These are phyloP conservation scores for Abrus pulchellus DNA, from an alignment of 306 rosid species.

Conservation along the genomic window DNA sequence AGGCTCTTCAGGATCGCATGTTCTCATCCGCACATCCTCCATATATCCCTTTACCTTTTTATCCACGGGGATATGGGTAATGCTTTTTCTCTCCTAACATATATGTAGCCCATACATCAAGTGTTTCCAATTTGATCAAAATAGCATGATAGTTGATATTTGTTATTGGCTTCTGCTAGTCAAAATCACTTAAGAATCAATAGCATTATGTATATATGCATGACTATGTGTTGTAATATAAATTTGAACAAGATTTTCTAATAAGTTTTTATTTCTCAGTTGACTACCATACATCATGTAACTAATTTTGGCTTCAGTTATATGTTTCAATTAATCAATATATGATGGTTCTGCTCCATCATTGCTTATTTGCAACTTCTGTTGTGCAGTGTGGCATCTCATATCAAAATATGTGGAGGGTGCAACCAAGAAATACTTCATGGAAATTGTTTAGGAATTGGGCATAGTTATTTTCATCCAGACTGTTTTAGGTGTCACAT, in stretches of 20 bases:
- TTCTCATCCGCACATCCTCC: constrained; percentile 66
- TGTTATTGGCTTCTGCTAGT: neutral
- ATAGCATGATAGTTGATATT: constrained; percentile 21
- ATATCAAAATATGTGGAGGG: constrained; percentile 73
- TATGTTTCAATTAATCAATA: constrained; percentile 2
- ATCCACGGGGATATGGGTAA: constrained; percentile 63
- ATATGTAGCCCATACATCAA: constrained; percentile 3
- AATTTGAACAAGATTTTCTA: constrained; percentile 2
- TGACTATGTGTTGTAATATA: neutral
- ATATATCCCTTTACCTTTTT: constrained; percentile 54
- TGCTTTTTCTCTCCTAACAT: neutral
- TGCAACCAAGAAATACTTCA: constrained; percentile 71
- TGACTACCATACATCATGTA: constrained; percentile 18
- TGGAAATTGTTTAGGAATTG: constrained; percentile 80
- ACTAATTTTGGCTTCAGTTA: constrained; percentile 21
- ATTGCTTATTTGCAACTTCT: constrained; percentile 38
- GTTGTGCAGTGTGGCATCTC: constrained; percentile 36
- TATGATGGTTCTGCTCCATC: constrained; percentile 9
- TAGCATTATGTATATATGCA: neutral
- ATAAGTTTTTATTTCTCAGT: constrained; percentile 23
- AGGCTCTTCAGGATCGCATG: constrained; percentile 63
- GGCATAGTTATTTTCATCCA: constrained; percentile 80
- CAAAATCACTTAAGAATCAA: constrained; percentile 1
- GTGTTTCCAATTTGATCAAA: constrained; percentile 18
- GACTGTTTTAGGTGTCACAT: constrained; percentile 82